These are phyloP conservation scores for Colletotrichum magnum DNA, from an alignment of 2,329 filamentous ascomycete species.

Conservation along the genomic window DNA sequence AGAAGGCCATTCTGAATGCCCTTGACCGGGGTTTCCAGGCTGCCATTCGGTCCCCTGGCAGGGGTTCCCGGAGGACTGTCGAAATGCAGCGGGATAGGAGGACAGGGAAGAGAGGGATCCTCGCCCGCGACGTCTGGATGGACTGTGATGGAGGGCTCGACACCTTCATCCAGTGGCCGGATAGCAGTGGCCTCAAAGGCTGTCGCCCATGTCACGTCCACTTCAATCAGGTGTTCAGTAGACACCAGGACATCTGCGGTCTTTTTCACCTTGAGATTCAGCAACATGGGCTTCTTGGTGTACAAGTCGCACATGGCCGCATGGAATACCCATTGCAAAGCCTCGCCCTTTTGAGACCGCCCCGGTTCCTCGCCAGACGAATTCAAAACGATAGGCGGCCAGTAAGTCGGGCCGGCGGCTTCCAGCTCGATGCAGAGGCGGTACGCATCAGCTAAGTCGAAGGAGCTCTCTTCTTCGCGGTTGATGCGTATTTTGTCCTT, in stretches of 20 bases:
- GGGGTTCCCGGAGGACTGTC: constrained; percentile 14
- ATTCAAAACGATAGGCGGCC: constrained; percentile 61
- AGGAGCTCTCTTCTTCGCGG: constrained; percentile 60
- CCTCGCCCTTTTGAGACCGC: constrained; percentile 37
- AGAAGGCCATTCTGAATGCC: constrained; percentile 35
- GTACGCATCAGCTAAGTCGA: constrained; percentile 65
- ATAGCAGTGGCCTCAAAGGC: constrained; percentile 52
- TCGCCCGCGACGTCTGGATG: constrained; percentile 31
- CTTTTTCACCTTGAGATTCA: constrained; percentile 53
- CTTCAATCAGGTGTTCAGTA: constrained; percentile 64
- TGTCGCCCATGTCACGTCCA: constrained; percentile 63
- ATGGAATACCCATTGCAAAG: constrained; percentile 55
- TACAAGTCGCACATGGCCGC: constrained; percentile 59
- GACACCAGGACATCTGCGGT: constrained; percentile 45
- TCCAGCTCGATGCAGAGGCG: constrained; percentile 66
- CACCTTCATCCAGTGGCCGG: constrained; percentile 55
- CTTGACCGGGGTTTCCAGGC: constrained; percentile 23
- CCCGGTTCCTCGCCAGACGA: constrained; percentile 22
- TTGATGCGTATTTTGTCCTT: constrained; percentile 66
- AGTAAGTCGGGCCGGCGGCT: constrained; percentile 62
- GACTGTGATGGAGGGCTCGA: constrained; percentile 61
- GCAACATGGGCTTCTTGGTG: constrained; percentile 51
- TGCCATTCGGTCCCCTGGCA: neutral
- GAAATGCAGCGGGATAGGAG: neutral
- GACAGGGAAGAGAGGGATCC: neutral